phyloP scores from a whole-genome alignment of 176 grass and related monocot species.

The bread wheat (Triticum aestivum) region DNA sequence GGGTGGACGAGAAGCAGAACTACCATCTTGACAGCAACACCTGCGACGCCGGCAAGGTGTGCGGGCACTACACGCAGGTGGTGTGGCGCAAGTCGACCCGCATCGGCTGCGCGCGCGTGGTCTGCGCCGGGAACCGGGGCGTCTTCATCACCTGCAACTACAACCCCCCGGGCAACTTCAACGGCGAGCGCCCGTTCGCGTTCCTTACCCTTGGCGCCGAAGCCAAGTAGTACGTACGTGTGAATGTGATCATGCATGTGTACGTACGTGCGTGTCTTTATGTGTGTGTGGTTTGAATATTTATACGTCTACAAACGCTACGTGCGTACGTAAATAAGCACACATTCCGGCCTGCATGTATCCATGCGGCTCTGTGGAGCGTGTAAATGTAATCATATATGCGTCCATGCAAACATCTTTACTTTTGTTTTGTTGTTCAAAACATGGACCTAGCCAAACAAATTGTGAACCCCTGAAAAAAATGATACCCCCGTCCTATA shows the following conservation, averaged over 20 bases:
- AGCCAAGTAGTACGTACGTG: background rate
- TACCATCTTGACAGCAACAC: slow-evolving; percentile 21
- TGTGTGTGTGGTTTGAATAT: background rate
- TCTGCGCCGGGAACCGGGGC: slow-evolving; percentile 8
- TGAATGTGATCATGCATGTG: background rate
- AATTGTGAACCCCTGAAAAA: too few relatives aligned
- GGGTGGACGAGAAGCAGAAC: slow-evolving; percentile 35
- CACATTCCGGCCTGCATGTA: background rate
- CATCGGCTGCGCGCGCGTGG: slow-evolving; percentile 33
- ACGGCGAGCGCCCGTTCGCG: slow-evolving; percentile 17
- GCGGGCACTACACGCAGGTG: slow-evolving; percentile 42
- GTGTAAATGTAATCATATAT: background rate
- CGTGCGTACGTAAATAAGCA: background rate
- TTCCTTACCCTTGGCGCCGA: slow-evolving; percentile 22
- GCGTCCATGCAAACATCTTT: background rate
- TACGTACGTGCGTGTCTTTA: background rate
- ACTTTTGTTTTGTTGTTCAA: background rate
- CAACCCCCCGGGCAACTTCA: slow-evolving; percentile 18
- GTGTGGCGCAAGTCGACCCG: slow-evolving; percentile 28
- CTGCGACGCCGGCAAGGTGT: slow-evolving; percentile 32
- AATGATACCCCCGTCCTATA: too few relatives aligned
- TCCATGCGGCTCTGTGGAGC: background rate
- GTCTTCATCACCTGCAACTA: slow-evolving; percentile 44
- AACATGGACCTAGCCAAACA: background rate
- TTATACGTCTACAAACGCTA: too few relatives aligned